Base-by-base conservation (phyloP, 1,139 yeast genomes). In the Casaregolazyma lundiana region DNA sequence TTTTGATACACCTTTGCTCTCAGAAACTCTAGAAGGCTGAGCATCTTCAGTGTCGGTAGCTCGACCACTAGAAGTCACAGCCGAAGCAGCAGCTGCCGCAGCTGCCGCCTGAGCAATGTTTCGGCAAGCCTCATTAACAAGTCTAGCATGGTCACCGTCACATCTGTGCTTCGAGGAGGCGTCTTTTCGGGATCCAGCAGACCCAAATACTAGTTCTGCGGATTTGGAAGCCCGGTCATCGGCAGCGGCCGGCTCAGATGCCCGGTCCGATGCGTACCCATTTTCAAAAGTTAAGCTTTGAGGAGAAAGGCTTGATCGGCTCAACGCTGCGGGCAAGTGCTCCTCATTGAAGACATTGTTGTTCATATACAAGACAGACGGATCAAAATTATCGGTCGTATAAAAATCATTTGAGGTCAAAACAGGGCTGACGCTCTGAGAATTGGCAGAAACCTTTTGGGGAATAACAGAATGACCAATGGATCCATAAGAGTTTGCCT, bases 31-130 rank as follows among this genome's bases (percentile, higher is more conserved):
- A 18, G 38, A 18, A 2, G 38, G 34, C n/a, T 38, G 38, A 13
- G 53, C 26, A 50, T 52, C 46, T 38, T 52, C 46, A 53, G 57
- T 51, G 37, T 54, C 54, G 8, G 54, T 44, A 29, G 51, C 49
- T 24, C 44, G 50, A 22, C 57, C 51, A 30, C 60, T 50, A 24
- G 61, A 65, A 19, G 58, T 56, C 35, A 49, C 46, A 11, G 56
- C 58, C 2, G 66, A 64, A 4, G 62, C 66, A 15, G 62, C 57
- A n/a, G 79, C 73, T 15, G 79, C 77, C 35, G 76, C 70, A 11
- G 82, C 85, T 2, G 94, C 95, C 20, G 94, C 94, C 40, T 81
- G 71, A 0, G 94, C 92, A 61, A 85, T 81, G 63, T 84, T 92
- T 53, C 92, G 78, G 62, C 95, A 85, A 1, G 95, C 94, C 57